phyloP scores from a whole-genome alignment of 2,329 filamentous ascomycete species.

The Trichoderma sp. region DNA sequence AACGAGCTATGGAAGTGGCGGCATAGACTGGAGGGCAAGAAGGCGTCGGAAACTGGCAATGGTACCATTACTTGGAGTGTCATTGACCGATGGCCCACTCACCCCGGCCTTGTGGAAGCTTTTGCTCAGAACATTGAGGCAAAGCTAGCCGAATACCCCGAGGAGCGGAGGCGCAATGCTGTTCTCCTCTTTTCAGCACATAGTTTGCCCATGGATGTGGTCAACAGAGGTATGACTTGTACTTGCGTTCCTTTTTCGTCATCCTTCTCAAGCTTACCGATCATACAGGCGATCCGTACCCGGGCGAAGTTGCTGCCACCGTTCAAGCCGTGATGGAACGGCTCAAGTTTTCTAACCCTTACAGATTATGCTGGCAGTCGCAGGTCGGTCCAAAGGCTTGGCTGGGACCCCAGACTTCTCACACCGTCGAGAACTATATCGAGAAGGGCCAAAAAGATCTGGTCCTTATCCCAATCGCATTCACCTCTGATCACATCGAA shows the following conservation, averaged over 20 bases:
- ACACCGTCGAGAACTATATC: conserved; percentile 84
- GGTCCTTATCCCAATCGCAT: conserved; percentile 89
- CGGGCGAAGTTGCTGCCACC: conserved; percentile 90
- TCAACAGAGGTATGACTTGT: conserved; percentile 69
- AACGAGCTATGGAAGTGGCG: conserved; percentile 99
- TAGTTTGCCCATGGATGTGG: conserved; percentile 93
- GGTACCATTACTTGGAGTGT: conserved; percentile 93
- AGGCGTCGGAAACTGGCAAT: conserved; percentile 47
- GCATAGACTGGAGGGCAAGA: conserved; percentile 78
- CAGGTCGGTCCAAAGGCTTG: conserved; percentile 94
- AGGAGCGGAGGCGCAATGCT: conserved; percentile 73
- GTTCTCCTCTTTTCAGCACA: conserved; percentile 93
- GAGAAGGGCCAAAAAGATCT: conserved; percentile 89
- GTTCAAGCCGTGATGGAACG: conserved; percentile 96
- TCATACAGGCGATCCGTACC: conserved; percentile 77
- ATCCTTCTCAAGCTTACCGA: not conserved
- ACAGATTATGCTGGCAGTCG: conserved; percentile 95
- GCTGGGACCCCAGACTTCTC: conserved; percentile 89
- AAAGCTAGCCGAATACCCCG: conserved; percentile 78
- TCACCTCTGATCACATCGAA: conserved; percentile 99
- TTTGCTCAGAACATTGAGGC: conserved; percentile 91
- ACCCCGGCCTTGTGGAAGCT: conserved; percentile 83
- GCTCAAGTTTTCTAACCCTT: conserved; percentile 82
- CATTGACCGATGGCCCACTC: conserved; percentile 96
- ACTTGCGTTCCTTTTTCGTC: conserved; percentile 27